Evolutionary conservation across 345 rosid genomes (phyloP).

Genomic region (Salix brachista): DNA sequence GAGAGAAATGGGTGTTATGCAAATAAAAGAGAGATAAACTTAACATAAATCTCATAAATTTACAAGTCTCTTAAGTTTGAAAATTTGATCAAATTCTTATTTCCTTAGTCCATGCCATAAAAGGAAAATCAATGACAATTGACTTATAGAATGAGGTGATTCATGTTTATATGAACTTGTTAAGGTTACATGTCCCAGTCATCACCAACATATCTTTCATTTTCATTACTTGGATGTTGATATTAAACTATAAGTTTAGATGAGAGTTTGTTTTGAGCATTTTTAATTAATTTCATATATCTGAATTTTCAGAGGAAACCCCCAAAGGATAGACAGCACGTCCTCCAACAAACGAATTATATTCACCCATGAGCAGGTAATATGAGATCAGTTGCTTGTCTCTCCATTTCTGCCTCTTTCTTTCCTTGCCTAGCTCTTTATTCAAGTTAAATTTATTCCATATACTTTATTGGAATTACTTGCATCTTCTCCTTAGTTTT

Average conservation of each 20-base stretch:
- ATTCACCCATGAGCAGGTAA: slow-evolving; percentile 92
- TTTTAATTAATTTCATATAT: slow-evolving; percentile 5
- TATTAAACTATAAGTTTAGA: neutral
- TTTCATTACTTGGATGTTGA: neutral
- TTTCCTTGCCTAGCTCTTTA: neutral
- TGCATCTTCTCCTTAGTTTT: neutral
- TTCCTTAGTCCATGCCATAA: neutral
- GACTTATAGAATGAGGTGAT: neutral
- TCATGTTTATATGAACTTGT: neutral
- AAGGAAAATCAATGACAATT: neutral
- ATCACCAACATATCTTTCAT: neutral
- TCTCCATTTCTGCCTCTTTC: neutral
- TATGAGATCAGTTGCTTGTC: neutral
- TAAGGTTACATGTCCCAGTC: neutral
- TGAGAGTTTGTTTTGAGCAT: neutral
- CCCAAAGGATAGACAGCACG: slow-evolving; percentile 81
- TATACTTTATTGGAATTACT: neutral
- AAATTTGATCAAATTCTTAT: neutral
- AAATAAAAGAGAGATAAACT: too few relatives aligned
- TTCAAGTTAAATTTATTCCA: neutral
- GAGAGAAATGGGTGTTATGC: too few relatives aligned
- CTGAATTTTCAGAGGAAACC: slow-evolving; percentile 66
- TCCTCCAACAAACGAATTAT: slow-evolving; percentile 75
- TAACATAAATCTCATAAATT: too few relatives aligned
- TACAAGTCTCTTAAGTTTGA: too few relatives aligned